Evolutionary conservation across 768 basidiomycete genomes (phyloP), one percentile per base, ranked within the genome.

Genomic region (Crassisporium funariophilum): DNA sequence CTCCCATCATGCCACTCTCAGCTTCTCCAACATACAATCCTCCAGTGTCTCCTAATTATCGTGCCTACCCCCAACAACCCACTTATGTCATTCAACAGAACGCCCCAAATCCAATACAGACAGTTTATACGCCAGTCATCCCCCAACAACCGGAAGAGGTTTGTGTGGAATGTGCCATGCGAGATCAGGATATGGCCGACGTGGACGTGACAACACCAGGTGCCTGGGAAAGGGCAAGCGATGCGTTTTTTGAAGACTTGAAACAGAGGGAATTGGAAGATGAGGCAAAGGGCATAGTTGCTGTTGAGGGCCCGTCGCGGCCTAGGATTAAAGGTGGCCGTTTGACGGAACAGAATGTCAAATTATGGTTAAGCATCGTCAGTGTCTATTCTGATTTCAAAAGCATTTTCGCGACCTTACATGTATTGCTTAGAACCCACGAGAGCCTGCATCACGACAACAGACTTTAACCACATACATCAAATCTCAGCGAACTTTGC

Each of bases 111-210:
- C 73, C 84, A 33, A 73, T 84, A 39, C 83, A 85, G 50, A 77
- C 85, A 3, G 75, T 83, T 4, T 83, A 80, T 57, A 75, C 79
- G 0, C 79, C 83, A 50, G 66, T 67, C 23, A 79, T 75, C 17
- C 80, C 72, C 11, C 78, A 73, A 8, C 83, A 79, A 53, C n/a
- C n/a, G n/a, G 88, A 90, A 57, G 95, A 98, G 64, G 72, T 98
- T 22, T 99, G 95, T 57, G 75, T 97, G 25, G 97, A 98, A 66
- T 99, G 97, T 62, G 88, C 97, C 47, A 98, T 98, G 95, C 85
- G 97, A 23, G 97, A 99, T 66, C 83, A 95, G 61, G 97, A 99
- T 63, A 92, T 99, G 88, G 91, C 86, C 7, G 95, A 97, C 64
- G 92, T 99, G 19, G 81, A 90, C 64, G 97, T 97, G 16, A 79